Evolutionary conservation across 129 eudicot genomes (phyloP).

Genomic region (Artemisia tridentata): DNA sequence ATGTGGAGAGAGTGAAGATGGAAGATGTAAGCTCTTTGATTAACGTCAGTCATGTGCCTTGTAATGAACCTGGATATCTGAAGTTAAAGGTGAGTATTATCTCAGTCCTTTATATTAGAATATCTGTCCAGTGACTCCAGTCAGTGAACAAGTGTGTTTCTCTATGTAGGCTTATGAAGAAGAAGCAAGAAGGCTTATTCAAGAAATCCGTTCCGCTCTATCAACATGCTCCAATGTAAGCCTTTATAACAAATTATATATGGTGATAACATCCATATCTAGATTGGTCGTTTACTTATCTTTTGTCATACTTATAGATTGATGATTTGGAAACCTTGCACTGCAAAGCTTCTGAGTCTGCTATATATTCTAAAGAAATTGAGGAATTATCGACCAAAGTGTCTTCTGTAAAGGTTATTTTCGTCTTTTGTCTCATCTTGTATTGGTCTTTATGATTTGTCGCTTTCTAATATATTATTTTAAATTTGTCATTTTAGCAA

Average conservation of each 20-base stretch:
- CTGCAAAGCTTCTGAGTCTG: constrained; percentile 46
- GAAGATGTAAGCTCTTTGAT: constrained; percentile 57
- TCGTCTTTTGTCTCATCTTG: constrained; percentile 2
- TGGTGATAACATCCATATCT: constrained; percentile 2
- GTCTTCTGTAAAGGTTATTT: constrained; percentile 62
- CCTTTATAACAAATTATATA: constrained; percentile 4
- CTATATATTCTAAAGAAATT: constrained; percentile 65
- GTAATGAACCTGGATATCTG: constrained; percentile 65
- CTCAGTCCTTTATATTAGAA: neutral
- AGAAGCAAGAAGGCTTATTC: constrained; percentile 65
- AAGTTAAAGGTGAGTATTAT: constrained; percentile 62
- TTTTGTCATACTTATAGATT: constrained; percentile 41
- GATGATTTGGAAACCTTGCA: constrained; percentile 66
- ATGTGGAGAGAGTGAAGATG: constrained; percentile 61
- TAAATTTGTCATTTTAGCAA: constrained; percentile 39
- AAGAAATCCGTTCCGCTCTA: constrained; percentile 60
- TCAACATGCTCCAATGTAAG: constrained; percentile 33
- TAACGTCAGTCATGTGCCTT: constrained; percentile 51
- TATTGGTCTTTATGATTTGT: constrained; percentile 6
- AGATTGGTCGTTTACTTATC: constrained; percentile 7
- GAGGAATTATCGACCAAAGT: constrained; percentile 55
- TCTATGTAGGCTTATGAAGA: constrained; percentile 50
- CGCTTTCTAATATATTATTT: constrained; percentile 19
- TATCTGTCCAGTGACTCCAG: neutral
- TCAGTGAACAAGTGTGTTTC: constrained; percentile 15